A percentile compares a stretch with the other conserved stretches of the same genome.
phyloP scores from a whole-genome alignment of 306 rosid species.

The Fagus crenata region DNA sequence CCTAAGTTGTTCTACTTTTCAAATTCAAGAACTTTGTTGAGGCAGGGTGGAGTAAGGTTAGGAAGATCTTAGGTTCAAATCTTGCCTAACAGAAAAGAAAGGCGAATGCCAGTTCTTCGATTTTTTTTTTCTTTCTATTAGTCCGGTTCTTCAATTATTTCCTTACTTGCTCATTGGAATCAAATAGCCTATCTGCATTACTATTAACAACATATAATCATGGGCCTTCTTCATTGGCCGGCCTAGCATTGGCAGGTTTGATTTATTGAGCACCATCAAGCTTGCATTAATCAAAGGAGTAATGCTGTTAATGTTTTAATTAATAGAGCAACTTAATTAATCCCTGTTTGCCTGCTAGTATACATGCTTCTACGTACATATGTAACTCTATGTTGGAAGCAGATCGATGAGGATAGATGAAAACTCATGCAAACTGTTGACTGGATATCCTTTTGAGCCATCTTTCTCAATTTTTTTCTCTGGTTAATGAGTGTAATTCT shows the following conservation, averaged over 20 bases:
- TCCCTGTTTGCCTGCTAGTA: not conserved
- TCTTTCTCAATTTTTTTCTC: not conserved
- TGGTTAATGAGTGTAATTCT: no score
- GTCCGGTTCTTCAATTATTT: not conserved
- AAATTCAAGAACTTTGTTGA: not conserved
- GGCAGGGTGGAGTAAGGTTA: not conserved
- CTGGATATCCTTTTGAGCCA: no score
- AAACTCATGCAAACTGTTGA: no score
- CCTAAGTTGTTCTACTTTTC: not conserved
- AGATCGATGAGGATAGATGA: not conserved
- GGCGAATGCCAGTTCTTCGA: not conserved
- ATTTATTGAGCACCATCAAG: not conserved
- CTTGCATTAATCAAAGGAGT: not conserved
- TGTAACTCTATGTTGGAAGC: conserved; percentile 12
- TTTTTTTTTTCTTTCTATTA: no score
- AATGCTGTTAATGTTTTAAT: not conserved
- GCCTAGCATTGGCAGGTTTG: not conserved
- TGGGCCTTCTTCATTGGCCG: not conserved
- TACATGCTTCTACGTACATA: not conserved
- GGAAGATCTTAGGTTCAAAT: not conserved
- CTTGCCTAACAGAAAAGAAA: not conserved
- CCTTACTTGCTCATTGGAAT: not conserved
- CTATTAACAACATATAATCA: not conserved
- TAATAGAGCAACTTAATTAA: not conserved
- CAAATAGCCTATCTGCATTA: not conserved